Conservation (phyloP, 805 yeast species). For the Ogataea trehalophila region DNA sequence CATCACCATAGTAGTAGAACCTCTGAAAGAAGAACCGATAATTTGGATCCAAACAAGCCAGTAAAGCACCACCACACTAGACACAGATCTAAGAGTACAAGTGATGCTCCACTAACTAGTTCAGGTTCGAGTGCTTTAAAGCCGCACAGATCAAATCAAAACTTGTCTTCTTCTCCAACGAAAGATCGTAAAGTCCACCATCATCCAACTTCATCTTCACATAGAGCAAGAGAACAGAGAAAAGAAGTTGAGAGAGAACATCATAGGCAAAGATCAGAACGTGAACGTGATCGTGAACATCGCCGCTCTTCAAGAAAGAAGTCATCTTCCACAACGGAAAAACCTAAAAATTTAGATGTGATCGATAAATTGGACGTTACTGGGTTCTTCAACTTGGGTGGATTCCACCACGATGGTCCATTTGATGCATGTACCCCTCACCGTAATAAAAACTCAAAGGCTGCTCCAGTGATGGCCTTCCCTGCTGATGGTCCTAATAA, state of each 20-base stretch:
- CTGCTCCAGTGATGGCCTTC: slow-evolving; percentile 93
- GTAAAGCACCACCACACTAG: slow-evolving; percentile 22
- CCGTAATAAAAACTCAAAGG: slow-evolving; percentile 67
- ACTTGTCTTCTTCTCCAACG: slow-evolving; percentile 9
- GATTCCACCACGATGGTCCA: slow-evolving; percentile 98
- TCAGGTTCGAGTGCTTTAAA: not conserved
- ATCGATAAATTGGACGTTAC: slow-evolving; percentile 96
- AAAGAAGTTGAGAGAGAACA: slow-evolving; percentile 14
- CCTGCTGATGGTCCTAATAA: slow-evolving; percentile 94
- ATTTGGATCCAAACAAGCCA: slow-evolving; percentile 21
- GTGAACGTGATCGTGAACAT: slow-evolving; percentile 10
- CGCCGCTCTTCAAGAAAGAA: slow-evolving; percentile 29
- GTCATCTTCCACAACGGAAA: slow-evolving; percentile 35
- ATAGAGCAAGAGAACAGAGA: slow-evolving; percentile 13
- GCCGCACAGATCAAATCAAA: slow-evolving; percentile 5
- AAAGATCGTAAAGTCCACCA: slow-evolving; percentile 6
- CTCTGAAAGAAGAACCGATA: slow-evolving; percentile 2
- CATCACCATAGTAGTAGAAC: slow-evolving; percentile 9
- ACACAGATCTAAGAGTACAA: slow-evolving; percentile 28
- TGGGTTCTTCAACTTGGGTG: slow-evolving; percentile 85
- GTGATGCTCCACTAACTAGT: slow-evolving; percentile 16
- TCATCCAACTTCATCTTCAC: not conserved
- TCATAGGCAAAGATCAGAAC: slow-evolving; percentile 17
- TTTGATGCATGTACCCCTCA: slow-evolving; percentile 98
- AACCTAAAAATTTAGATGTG: slow-evolving; percentile 78